A percentile compares a stretch with the other conserved stretches of the same genome.
These are phyloP conservation scores for Diplosphaera chodatii DNA, from an alignment of 139 green algal genomes.

Conservation along the genomic window DNA sequence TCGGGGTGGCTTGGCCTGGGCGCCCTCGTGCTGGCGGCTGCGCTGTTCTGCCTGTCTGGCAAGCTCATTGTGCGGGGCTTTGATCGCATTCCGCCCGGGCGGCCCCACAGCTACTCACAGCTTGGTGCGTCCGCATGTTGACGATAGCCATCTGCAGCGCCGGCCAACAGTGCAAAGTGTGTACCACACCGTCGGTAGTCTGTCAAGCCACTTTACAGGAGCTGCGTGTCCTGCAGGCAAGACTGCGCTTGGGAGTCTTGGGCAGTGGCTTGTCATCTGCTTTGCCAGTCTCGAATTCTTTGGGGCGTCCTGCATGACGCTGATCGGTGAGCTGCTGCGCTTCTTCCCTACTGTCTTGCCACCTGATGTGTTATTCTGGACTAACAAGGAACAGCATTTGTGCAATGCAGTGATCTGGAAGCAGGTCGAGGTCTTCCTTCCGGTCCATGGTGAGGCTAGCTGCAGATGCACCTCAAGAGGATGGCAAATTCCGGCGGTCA, in stretches of 20 bases:
- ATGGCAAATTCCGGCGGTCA: too few relatives aligned
- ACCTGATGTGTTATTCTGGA: too few relatives aligned
- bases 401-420: conserved; percentile 29
- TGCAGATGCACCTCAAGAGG: too few relatives aligned
- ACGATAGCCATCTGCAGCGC: too few relatives aligned
- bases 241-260: conserved; percentile 7
- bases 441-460: conserved; percentile 10
- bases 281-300: conserved; percentile 40
- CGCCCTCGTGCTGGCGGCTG: conserved; percentile 2
- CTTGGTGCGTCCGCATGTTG: conserved; percentile 13
- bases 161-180: too few relatives aligned
- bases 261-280: conserved; percentile 17
- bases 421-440: conserved; percentile 26
- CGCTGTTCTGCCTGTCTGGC: conserved; percentile 29
- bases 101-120: conserved; percentile 20
- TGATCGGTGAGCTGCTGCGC: conserved; percentile 12
- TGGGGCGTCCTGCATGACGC: conserved; percentile 24
- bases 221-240: too few relatives aligned
- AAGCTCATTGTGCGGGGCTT: conserved; percentile 33
- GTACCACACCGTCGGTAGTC: too few relatives aligned
- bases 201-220: too few relatives aligned
- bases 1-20: conserved; percentile 33
- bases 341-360: too few relatives aligned
- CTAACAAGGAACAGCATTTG: too few relatives aligned
- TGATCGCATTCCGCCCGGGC: conserved; percentile 16